Base-by-base conservation (phyloP, 495 filamentous ascomycete genomes). In the Penicillium riverlandense region DNA sequence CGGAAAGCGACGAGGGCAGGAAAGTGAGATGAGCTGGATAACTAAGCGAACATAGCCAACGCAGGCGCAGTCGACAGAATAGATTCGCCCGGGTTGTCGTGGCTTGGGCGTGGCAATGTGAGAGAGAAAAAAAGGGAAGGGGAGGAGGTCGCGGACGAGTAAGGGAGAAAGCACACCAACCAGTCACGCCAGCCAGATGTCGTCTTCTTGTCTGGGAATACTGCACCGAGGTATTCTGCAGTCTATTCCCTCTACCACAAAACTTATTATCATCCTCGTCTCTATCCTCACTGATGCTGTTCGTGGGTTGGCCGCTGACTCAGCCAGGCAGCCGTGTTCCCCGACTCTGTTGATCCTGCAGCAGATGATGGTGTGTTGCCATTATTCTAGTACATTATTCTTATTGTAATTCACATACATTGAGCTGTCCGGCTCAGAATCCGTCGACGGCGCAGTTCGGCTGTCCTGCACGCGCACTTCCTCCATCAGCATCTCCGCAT, bases 401-500 rank as follows among this genome's bases (percentile, higher is more conserved):
- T 22, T 3, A 6, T 22, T 3, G 22, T 22, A 0, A 0, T 22
- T 22, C 22, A 22, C 22, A 6, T 22, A 22, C 22, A 22, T 34
- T 3, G 9, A 12, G 32, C n/a, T 34, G 9, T 34, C 7, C n/a
- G 32, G 32, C 32, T 10, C 32, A 34, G 32, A 34, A 34, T 34
- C 32, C 9, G 7, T 7, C 32, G 22, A 22, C 2, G 4, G 22
- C 22, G 22, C 22, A 0, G 22, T 6, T 22, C 22, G 22, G 22
- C 32, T 6, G 32, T 10, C 9, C 32, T 34, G 32, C 10, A 9
- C 10, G 10, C n/a, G 9, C 8, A 50, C 66, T 47, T 78, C 69
- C 30, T 63, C 50, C 35, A 75, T 63, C 35, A 95, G 65, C 55
- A 71, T 75, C 40, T 83, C 75, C 47, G 75, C 70, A 55, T 78